Base-by-base conservation (phyloP, 2,329 filamentous ascomycete genomes). In the Pseudogymnoascus verrucosus region DNA sequence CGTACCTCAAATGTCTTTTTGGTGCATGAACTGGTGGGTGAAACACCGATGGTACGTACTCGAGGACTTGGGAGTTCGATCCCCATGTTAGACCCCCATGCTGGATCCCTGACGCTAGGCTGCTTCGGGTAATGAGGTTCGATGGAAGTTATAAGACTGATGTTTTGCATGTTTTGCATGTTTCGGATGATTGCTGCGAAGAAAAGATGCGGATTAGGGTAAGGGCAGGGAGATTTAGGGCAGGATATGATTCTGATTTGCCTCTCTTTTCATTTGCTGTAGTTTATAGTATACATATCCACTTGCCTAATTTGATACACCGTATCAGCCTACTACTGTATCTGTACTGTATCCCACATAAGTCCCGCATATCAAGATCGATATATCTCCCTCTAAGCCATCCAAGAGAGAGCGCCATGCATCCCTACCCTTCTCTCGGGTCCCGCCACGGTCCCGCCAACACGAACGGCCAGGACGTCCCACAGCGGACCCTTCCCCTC, bases 21-120 rank as follows among this genome's bases (percentile, higher is more conserved):
- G 44, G 44, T 51, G 44, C 44, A 51, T 51, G 44, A 51, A 51
- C 44, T 26, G 44, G 44, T 51, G 44, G 44, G 28, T 51, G 44
- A 51, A 51, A 51, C 44, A 10, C 44, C 16, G 23, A 14, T 51
- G 23, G 44, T 51, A 51, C 44, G 16, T 26, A 23, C 40, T 44
- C 19, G 0, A 44, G 40, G 12, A 28, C 44, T n/a, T 47, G 21
- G 21, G 12, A 28, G 11, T 51, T 23, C 21, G 21, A 51, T 51
- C 44, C 44, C 44, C 21, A 39, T 39, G 37, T 39, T 39, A 39
- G 37, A 39, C 3, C 14, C 37, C 37, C 28, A 39, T 39, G 19
- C n/a, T 23, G 12, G 21, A 51, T 51, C 44, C 44, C 44, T 51
- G 44, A n/a, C 44, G 44, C 44, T 51, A 51, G 44, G 5, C 44